Evolutionary conservation across 2,329 filamentous ascomycete species (phyloP).

Genomic region (Penicillium sp.): DNA sequence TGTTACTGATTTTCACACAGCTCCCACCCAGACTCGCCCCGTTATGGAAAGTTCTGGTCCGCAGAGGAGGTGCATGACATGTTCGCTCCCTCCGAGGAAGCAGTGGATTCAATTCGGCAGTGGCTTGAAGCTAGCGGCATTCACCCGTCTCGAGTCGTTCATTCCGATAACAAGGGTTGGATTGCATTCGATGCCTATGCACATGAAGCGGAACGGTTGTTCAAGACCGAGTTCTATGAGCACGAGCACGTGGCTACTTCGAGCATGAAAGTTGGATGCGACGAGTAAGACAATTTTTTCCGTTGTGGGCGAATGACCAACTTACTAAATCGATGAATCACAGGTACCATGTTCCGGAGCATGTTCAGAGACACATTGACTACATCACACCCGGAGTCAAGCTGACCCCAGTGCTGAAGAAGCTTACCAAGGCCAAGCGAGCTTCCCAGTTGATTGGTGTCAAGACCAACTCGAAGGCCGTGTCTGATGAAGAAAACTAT

Average conservation of each 20-base stretch:
- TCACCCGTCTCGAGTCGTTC: slow-evolving; percentile 46
- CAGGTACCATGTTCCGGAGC: slow-evolving; percentile 52
- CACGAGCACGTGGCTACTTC: slow-evolving; percentile 44
- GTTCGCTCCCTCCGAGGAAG: slow-evolving; percentile 45
- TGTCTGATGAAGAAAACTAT: background rate
- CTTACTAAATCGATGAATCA: background rate
- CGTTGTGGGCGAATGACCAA: background rate
- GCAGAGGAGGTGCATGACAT: slow-evolving; percentile 44
- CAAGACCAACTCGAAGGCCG: slow-evolving; percentile 5
- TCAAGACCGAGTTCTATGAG: slow-evolving; percentile 55
- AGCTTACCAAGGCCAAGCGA: slow-evolving; percentile 21
- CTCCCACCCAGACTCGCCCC: slow-evolving; percentile 44
- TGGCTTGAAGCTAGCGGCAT: slow-evolving; percentile 60
- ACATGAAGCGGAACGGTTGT: slow-evolving; percentile 54
- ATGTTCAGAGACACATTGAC: slow-evolving; percentile 53
- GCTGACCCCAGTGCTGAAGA: slow-evolving; percentile 38
- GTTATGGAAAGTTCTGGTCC: slow-evolving; percentile 46
- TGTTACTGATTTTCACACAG: slow-evolving; percentile 13
- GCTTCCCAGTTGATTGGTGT: slow-evolving; percentile 18
- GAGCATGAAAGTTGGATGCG: slow-evolving; percentile 34
- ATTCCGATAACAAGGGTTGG: slow-evolving; percentile 56
- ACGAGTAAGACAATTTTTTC: slow-evolving; percentile 33
- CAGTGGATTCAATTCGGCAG: slow-evolving; percentile 51
- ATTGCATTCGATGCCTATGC: slow-evolving; percentile 57
- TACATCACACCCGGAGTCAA: slow-evolving; percentile 59